Conservation (phyloP, 495 filamentous ascomycete species). For the Penicillium paradoxum region DNA sequence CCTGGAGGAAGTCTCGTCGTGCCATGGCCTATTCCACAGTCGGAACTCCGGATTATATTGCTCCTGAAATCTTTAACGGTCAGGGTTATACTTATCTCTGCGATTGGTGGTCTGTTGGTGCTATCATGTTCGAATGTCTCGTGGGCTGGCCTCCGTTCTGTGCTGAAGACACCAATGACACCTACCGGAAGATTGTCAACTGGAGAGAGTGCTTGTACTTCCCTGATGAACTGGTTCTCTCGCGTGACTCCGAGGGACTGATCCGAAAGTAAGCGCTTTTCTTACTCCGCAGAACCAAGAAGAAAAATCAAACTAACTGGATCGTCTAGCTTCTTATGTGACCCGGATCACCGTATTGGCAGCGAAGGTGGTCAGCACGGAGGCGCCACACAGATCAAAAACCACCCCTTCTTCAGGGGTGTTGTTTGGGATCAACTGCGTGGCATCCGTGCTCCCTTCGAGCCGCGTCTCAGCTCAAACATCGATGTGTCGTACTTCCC, state of each 20-base stretch:
- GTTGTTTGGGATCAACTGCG: conserved; percentile 91
- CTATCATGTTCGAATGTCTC: conserved; percentile 99
- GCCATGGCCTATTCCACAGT: conserved; percentile 98
- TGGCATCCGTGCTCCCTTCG: conserved; percentile 89
- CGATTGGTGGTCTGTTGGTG: conserved; percentile 98
- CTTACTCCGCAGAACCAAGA: background rate
- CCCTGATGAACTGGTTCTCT: conserved; percentile 86
- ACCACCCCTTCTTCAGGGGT: conserved; percentile 91
- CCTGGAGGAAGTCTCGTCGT: conserved; percentile 92
- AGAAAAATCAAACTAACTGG: conserved; percentile 14
- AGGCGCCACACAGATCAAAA: conserved; percentile 82
- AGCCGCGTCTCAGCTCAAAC: conserved; percentile 83
- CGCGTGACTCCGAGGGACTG: conserved; percentile 78
- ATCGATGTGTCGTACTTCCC: conserved; percentile 99
- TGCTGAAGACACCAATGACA: conserved; percentile 93
- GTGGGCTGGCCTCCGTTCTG: conserved; percentile 99
- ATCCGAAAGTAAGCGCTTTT: conserved; percentile 64
- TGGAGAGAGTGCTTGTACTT: conserved; percentile 95
- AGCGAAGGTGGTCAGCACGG: conserved; percentile 63
- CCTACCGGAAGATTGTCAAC: conserved; percentile 98
- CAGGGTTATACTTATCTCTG: conserved; percentile 93
- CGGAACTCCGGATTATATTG: conserved; percentile 97
- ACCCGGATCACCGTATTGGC: conserved; percentile 78
- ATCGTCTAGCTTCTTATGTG: conserved; percentile 76
- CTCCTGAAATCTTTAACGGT: conserved; percentile 95